Conservation (phyloP, 2,329 filamentous ascomycete genomes). For the Diplodia seriata region DNA sequence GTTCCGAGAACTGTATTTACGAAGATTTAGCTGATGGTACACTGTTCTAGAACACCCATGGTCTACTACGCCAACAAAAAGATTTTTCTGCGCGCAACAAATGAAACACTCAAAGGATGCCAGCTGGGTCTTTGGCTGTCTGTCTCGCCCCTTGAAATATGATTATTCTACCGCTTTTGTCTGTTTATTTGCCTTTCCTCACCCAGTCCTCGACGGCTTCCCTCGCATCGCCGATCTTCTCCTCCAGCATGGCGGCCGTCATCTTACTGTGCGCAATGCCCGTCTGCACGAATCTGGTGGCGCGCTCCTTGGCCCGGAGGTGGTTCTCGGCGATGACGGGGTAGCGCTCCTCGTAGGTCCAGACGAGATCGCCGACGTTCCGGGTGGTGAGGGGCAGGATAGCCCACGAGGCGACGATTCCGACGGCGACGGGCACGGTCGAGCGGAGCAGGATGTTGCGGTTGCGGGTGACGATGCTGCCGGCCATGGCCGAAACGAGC, state of each 20-base stretch:
- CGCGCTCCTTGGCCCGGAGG: constrained; percentile 70
- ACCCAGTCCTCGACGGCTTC: constrained; percentile 88
- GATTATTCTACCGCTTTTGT: constrained; percentile 10
- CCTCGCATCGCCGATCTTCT: constrained; percentile 77
- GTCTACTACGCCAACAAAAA: constrained; percentile 11
- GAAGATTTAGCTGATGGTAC: constrained; percentile 28
- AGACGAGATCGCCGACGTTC: constrained; percentile 84
- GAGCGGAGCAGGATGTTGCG: constrained; percentile 83
- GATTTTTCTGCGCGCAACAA: constrained; percentile 22
- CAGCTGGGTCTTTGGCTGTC: background rate
- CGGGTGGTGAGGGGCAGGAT: constrained; percentile 88
- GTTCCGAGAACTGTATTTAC: constrained; percentile 29
- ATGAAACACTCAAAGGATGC: constrained; percentile 21
- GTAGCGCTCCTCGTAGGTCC: constrained; percentile 91
- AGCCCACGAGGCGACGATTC: constrained; percentile 81
- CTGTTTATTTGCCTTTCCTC: constrained; percentile 77
- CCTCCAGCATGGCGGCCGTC: constrained; percentile 75
- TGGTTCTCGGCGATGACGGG: constrained; percentile 85
- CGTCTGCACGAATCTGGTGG: constrained; percentile 73
- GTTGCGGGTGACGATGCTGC: constrained; percentile 88
- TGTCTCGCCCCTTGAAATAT: background rate
- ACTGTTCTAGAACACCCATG: constrained; percentile 29
- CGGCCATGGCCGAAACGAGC: constrained; percentile 91
- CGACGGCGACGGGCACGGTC: constrained; percentile 77
- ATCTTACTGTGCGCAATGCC: constrained; percentile 77